Percentiles rank a stretch among this genome's conserved stretches.
phyloP scores from a whole-genome alignment of 352 stramenopile genomes.

The Globisporangium cylindrosporum region DNA sequence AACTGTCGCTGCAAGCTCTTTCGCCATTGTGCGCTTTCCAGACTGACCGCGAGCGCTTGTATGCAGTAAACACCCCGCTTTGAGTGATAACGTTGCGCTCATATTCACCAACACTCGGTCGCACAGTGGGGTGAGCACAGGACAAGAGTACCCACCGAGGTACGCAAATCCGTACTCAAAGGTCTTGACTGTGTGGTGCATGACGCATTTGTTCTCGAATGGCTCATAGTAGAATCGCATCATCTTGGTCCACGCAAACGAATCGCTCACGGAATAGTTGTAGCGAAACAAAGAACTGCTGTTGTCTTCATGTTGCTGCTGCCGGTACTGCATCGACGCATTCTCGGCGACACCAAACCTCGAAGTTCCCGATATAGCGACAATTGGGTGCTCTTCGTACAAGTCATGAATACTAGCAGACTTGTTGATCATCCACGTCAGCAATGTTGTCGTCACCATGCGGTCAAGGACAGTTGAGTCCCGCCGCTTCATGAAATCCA shows the following conservation, averaged over 20 bases:
- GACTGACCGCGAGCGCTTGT: conserved; percentile 21
- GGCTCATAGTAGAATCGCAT: conserved; percentile 61
- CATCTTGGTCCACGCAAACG: conserved; percentile 63
- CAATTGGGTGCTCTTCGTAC: conserved; percentile 35
- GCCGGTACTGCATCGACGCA: conserved; percentile 7
- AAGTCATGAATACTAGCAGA: conserved; percentile 41
- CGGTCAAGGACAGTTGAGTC: conserved; percentile 31
- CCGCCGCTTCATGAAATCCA: conserved; percentile 32
- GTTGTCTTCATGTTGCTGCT: conserved; percentile 16
- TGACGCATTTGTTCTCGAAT: conserved; percentile 47
- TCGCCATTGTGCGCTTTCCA: conserved; percentile 44
- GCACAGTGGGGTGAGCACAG: conserved; percentile 57
- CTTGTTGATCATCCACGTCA: conserved; percentile 55
- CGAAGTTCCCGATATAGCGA: not conserved
- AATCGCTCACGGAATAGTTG: conserved; percentile 42
- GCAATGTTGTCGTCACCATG: conserved; percentile 35
- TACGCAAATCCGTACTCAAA: conserved; percentile 70
- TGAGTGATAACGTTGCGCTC: conserved; percentile 49
- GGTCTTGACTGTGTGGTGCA: conserved; percentile 58
- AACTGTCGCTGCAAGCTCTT: conserved; percentile 42
- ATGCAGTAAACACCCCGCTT: conserved; percentile 49
- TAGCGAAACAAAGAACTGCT: conserved; percentile 34
- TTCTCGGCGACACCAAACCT: not conserved
- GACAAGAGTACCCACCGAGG: conserved; percentile 34
- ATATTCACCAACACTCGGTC: conserved; percentile 55